phyloP scores from a whole-genome alignment of 2,329 filamentous ascomycete genomes.

The Coniosporium tulheliwenetii region DNA sequence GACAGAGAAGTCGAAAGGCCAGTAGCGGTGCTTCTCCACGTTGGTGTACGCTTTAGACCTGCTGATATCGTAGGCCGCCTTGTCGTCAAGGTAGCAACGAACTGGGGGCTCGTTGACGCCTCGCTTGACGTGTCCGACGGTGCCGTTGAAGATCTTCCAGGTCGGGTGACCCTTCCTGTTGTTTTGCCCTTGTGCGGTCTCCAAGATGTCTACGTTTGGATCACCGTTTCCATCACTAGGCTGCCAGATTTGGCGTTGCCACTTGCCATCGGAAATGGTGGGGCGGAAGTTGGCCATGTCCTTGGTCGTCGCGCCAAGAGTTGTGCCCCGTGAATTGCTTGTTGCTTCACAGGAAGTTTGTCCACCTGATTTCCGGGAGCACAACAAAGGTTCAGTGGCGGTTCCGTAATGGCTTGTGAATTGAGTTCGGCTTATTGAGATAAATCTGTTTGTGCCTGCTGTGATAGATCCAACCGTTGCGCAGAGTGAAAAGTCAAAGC shows the following conservation, averaged over 20 bases:
- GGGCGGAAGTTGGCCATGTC: conserved; percentile 1
- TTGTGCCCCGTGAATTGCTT: no score
- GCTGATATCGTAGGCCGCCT: conserved; percentile 17
- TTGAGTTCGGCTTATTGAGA: no score
- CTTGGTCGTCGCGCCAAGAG: no score
- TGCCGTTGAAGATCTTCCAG: conserved; percentile 23
- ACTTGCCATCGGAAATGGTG: conserved; percentile 12
- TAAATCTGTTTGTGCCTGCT: no score
- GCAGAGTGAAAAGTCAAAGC: no score
- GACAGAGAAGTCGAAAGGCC: conserved; percentile 22
- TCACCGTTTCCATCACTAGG: conserved; percentile 21
- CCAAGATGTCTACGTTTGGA: conserved; percentile 11
- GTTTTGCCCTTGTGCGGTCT: conserved; percentile 8
- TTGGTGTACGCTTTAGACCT: conserved; percentile 13
- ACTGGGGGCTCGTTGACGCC: conserved; percentile 16
- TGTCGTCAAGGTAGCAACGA: conserved; percentile 25
- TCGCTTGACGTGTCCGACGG: conserved; percentile 12
- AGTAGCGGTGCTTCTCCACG: conserved; percentile 11
- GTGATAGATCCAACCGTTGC: no score
- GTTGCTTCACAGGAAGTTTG: no score
- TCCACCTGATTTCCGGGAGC: no score
- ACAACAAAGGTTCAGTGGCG: no score
- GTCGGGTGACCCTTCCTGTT: conserved; percentile 14
- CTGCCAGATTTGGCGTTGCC: conserved; percentile 20
- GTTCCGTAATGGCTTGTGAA: no score